A percentile compares a stretch with the other conserved stretches of the same genome.
phyloP scores from a whole-genome alignment of 2,329 filamentous ascomycete species.

The Fusarium poae region DNA sequence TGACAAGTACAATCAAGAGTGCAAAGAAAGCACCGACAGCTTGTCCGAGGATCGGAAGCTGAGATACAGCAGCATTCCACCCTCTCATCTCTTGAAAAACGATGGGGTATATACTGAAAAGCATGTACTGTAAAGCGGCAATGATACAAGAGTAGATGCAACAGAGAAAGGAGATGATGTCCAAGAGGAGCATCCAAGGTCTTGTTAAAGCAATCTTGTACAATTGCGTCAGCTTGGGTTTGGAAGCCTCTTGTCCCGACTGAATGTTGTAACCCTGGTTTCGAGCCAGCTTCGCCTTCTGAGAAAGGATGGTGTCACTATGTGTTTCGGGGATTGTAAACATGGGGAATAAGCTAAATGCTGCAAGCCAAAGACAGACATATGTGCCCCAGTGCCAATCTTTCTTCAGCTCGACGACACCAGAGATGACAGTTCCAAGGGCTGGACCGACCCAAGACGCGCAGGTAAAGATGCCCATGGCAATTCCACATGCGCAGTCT shows the following conservation, averaged over 20 bases:
- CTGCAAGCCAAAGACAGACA: background rate
- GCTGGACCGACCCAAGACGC: background rate
- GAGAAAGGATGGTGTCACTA: background rate
- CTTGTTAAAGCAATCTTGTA: background rate
- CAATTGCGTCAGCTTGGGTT: too few species aligned
- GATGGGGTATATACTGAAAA: background rate
- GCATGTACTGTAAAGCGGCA: background rate
- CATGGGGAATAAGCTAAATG: background rate
- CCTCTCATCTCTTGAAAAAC: background rate
- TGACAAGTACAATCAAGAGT: background rate
- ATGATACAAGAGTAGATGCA: background rate
- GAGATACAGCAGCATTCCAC: constrained; percentile 4
- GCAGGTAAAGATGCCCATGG: too few species aligned
- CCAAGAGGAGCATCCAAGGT: too few species aligned
- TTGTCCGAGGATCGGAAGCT: background rate
- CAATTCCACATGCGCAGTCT: too few species aligned
- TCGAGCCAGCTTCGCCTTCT: background rate
- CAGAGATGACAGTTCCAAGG: background rate
- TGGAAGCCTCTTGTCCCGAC: background rate
- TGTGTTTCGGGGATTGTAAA: background rate
- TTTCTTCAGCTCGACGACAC: background rate
- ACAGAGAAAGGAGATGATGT: too few species aligned
- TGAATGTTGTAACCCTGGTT: background rate
- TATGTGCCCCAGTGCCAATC: background rate
- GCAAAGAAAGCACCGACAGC: background rate